phyloP scores from a whole-genome alignment of 257 asterid genomes.

The Solanum etuberosum region DNA sequence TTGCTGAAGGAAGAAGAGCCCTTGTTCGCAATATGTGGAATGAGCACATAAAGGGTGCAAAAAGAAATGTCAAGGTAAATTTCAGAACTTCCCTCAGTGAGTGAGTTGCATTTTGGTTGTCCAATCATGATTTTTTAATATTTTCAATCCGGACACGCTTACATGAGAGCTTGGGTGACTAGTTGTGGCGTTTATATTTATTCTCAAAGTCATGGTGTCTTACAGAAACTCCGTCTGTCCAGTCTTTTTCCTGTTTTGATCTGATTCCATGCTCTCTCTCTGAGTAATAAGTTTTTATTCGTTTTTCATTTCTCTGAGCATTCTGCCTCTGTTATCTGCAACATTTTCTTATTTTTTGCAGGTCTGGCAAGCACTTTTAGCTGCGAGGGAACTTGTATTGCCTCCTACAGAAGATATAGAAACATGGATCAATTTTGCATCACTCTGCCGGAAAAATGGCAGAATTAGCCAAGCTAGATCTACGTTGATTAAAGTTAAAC shows the following conservation, averaged over 20 bases:
- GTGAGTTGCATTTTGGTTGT: background rate
- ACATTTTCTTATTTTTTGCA: constrained; percentile 20
- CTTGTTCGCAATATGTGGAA: constrained; percentile 96
- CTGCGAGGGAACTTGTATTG: constrained; percentile 85
- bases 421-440: constrained; percentile 94
- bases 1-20: constrained; percentile 78
- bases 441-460: constrained; percentile 91
- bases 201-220: background rate
- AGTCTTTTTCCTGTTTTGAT: background rate
- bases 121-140: background rate
- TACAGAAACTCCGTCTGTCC: background rate
- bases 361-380: constrained; percentile 88
- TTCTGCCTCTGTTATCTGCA: background rate
- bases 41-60: constrained; percentile 91
- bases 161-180: background rate
- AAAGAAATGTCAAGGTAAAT: constrained; percentile 87
- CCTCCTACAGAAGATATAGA: constrained; percentile 96
- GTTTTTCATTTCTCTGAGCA: background rate
- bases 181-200: background rate
- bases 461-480: constrained; percentile 95
- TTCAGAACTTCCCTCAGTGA: background rate
- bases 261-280: background rate
- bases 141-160: background rate
- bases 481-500: constrained; percentile 50
- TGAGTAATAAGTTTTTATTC: background rate